These are phyloP conservation scores for Pythium phragmitis DNA, from an alignment of 352 stramenopile species.

Conservation along the genomic window DNA sequence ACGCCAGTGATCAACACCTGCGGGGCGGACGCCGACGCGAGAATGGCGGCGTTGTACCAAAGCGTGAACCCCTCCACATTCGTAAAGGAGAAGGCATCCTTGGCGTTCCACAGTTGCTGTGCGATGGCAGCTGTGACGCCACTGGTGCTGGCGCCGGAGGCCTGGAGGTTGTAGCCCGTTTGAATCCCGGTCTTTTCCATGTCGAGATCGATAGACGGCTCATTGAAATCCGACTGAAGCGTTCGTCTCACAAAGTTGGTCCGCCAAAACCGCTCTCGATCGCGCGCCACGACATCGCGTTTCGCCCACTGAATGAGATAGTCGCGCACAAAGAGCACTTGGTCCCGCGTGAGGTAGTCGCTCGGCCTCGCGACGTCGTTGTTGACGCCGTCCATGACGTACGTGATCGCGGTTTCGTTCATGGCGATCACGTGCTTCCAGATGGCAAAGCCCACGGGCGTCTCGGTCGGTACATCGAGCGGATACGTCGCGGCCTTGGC, in stretches of 20 bases:
- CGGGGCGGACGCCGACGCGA: conserved; percentile 12
- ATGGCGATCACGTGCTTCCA: conserved; percentile 77
- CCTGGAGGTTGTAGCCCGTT: conserved; percentile 48
- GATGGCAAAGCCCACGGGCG: conserved; percentile 60
- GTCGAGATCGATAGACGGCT: conserved; percentile 64
- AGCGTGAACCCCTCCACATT: conserved; percentile 46
- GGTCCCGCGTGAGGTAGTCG: conserved; percentile 56
- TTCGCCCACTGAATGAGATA: conserved; percentile 60
- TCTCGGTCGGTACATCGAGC: conserved; percentile 32
- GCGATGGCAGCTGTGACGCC: conserved; percentile 35
- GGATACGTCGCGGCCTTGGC: conserved; percentile 24
- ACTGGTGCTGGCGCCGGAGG: conserved; percentile 29
- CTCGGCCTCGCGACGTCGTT: conserved; percentile 46
- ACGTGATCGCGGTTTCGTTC: conserved; percentile 53
- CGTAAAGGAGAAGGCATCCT: conserved; percentile 39
- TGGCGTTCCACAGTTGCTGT: conserved; percentile 46
- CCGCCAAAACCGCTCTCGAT: conserved; percentile 66
- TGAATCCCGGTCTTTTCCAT: conserved; percentile 47
- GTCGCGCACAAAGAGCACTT: conserved; percentile 56
- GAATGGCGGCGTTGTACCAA: conserved; percentile 34
- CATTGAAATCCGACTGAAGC: conserved; percentile 36
- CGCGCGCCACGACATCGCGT: conserved; percentile 42
- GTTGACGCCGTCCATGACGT: conserved; percentile 59
- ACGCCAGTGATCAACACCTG: conserved; percentile 26
- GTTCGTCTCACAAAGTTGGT: conserved; percentile 47